Conservation (phyloP, 495 filamentous ascomycete species). For the Schizothecium vesticola region DNA sequence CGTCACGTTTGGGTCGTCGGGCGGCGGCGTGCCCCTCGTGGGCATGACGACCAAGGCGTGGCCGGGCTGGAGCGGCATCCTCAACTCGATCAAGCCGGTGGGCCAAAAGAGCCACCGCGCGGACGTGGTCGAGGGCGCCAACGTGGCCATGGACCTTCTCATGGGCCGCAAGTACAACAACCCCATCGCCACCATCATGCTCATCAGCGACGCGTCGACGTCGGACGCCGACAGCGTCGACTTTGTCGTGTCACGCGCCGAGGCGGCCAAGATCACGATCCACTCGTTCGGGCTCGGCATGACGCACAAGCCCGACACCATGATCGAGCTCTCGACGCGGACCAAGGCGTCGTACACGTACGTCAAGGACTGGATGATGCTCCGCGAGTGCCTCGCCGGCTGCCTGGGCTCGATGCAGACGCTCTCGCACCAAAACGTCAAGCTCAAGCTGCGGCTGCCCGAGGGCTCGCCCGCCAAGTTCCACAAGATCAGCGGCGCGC, state of each 20-base stretch:
- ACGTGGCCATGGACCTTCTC: slow-evolving; percentile 96
- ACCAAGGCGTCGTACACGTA: slow-evolving; percentile 98
- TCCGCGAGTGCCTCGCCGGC: slow-evolving; percentile 92
- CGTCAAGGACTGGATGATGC: slow-evolving; percentile 99
- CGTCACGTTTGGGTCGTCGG: slow-evolving; percentile 95
- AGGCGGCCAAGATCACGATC: slow-evolving; percentile 97
- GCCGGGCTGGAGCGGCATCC: slow-evolving; percentile 83
- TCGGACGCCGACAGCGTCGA: slow-evolving; percentile 95
- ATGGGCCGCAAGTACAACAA: slow-evolving; percentile 98
- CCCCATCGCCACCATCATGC: slow-evolving; percentile 88
- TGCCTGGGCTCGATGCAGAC: slow-evolving; percentile 93
- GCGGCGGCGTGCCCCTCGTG: slow-evolving; percentile 90
- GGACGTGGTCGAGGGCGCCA: slow-evolving; percentile 96
- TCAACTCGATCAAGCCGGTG: slow-evolving; percentile 84
- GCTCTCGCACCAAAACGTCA: slow-evolving; percentile 97
- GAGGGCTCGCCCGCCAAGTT: slow-evolving; percentile 98
- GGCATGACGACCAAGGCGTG: slow-evolving; percentile 95
- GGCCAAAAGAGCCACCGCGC: slow-evolving; percentile 95
- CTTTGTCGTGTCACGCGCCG: slow-evolving; percentile 95
- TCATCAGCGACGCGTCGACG: slow-evolving; percentile 98
- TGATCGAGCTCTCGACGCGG: slow-evolving; percentile 93
- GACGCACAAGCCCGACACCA: slow-evolving; percentile 97
- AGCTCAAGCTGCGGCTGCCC: slow-evolving; percentile 87
- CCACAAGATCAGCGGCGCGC: slow-evolving; percentile 94
- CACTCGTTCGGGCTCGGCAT: slow-evolving; percentile 95